Evolutionary conservation across 1,284 basidiomycete species (phyloP).

Genomic region (Coniophora puteana): DNA sequence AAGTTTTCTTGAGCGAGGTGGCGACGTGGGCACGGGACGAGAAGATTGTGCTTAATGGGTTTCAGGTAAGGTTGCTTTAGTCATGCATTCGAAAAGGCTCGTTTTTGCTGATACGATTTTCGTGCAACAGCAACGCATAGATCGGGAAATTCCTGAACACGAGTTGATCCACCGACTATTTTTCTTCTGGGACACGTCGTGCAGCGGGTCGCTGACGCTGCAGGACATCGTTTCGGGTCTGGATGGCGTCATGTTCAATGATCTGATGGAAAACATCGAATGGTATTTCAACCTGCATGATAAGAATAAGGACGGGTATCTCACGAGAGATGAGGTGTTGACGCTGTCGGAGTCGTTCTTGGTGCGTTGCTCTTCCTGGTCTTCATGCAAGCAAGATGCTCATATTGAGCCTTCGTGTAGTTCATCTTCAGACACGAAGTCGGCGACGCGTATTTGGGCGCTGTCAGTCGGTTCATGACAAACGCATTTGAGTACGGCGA

Average conservation of each 20-base stretch:
- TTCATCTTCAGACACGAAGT: conserved; percentile 98
- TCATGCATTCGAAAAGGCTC: neutral
- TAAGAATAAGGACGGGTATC: conserved; percentile 90
- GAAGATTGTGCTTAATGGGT: conserved; percentile 88
- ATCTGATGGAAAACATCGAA: conserved; percentile 96
- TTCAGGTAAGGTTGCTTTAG: conserved; percentile 60
- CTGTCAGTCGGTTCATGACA: conserved; percentile 93
- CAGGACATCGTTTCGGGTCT: conserved; percentile 91
- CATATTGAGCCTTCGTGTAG: conserved; percentile 36
- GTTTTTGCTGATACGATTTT: conserved; percentile 14
- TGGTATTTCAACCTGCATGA: conserved; percentile 99
- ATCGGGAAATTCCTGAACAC: conserved; percentile 78
- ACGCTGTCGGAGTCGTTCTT: conserved; percentile 93
- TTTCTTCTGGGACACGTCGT: conserved; percentile 86
- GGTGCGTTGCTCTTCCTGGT: conserved; percentile 43
- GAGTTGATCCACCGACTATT: conserved; percentile 83
- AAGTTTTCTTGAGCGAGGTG: conserved; percentile 87
- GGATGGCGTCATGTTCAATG: conserved; percentile 92
- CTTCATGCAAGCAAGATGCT: neutral
- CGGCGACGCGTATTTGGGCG: conserved; percentile 94
- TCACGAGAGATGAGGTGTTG: conserved; percentile 96
- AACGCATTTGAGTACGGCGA: conserved; percentile 97
- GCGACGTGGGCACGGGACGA: conserved; percentile 97
- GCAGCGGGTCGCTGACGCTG: conserved; percentile 79
- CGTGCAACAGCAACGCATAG: conserved; percentile 64